Conservation (phyloP, 164 flowering plant species). For the Litsea cubeba region DNA sequence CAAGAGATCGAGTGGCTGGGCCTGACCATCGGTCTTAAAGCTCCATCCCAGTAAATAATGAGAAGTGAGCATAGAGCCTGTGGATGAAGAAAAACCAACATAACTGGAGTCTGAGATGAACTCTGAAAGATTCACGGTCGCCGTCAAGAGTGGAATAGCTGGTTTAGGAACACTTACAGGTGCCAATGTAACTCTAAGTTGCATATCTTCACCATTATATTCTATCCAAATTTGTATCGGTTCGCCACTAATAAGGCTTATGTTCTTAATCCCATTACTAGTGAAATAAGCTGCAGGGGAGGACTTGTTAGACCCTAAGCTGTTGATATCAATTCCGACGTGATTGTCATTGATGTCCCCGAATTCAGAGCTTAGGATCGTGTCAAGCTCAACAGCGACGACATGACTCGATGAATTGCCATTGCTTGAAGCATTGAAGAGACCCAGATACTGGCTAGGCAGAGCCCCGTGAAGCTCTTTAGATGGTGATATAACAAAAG, state of each 20-base stretch:
- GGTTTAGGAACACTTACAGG: too few species aligned
- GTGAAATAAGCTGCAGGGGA: slow-evolving; percentile 15
- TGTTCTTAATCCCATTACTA: background rate
- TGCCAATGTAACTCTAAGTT: too few species aligned
- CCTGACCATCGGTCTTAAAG: too few species aligned
- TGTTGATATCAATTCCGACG: slow-evolving; percentile 24
- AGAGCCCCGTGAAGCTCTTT: slow-evolving; percentile 9
- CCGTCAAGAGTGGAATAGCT: too few species aligned
- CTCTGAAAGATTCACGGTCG: too few species aligned
- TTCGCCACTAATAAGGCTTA: slow-evolving; percentile 14
- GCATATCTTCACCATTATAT: too few species aligned
- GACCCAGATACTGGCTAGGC: slow-evolving; percentile 16
- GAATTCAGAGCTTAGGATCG: slow-evolving; percentile 2
- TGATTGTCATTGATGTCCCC: slow-evolving; percentile 20
- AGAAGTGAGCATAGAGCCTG: too few species aligned
- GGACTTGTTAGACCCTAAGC: slow-evolving; percentile 10
- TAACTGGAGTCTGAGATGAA: too few species aligned
- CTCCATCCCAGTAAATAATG: too few species aligned
- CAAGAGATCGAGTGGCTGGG: too few species aligned
- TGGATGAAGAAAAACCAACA: too few species aligned
- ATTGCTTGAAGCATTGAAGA: slow-evolving; percentile 15
- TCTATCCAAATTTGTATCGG: background rate
- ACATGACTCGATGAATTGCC: slow-evolving; percentile 15
- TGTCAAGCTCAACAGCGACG: slow-evolving; percentile 22
- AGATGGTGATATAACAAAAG: slow-evolving; percentile 21